Percentiles rank a stretch among this genome's conserved stretches.
phyloP scores from a whole-genome alignment of 78 protist species.

The Speleostelium caveatum region DNA sequence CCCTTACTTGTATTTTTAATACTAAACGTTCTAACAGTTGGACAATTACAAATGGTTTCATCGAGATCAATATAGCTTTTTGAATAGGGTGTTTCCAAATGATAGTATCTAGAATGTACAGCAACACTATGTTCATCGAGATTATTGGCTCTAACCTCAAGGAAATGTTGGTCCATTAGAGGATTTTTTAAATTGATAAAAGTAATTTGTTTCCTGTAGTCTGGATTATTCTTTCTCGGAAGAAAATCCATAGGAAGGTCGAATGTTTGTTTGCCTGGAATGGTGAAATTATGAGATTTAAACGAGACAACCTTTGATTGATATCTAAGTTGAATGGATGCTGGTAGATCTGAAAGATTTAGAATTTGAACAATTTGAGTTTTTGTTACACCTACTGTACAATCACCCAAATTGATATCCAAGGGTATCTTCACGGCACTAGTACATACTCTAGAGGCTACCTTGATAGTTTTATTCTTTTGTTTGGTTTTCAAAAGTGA shows the following conservation, averaged over 20 bases:
- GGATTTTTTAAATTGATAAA: slow-evolving; percentile 69
- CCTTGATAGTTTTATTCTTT: slow-evolving; percentile 44
- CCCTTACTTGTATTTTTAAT: slow-evolving; percentile 59
- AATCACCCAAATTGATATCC: slow-evolving; percentile 80
- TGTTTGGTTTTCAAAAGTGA: neutral
- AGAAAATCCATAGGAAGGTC: slow-evolving; percentile 53
- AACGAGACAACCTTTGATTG: slow-evolving; percentile 53
- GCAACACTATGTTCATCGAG: slow-evolving; percentile 80
- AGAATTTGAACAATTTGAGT: neutral
- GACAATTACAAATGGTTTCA: slow-evolving; percentile 77
- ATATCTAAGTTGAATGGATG: slow-evolving; percentile 31
- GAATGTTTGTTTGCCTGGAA: slow-evolving; percentile 62
- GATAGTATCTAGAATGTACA: slow-evolving; percentile 81
- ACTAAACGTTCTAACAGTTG: slow-evolving; percentile 64
- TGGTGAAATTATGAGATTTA: slow-evolving; percentile 26
- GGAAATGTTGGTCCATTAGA: slow-evolving; percentile 38
- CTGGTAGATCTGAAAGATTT: slow-evolving; percentile 79
- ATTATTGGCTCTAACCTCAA: slow-evolving; percentile 82
- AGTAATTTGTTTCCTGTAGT: slow-evolving; percentile 85
- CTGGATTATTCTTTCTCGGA: slow-evolving; percentile 85
- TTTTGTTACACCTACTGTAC: slow-evolving; percentile 43
- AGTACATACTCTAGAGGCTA: slow-evolving; percentile 77
- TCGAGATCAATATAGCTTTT: slow-evolving; percentile 75
- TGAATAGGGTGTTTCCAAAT: slow-evolving; percentile 40
- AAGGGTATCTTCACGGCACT: slow-evolving; percentile 47